A percentile compares a stretch with the other conserved stretches of the same genome.
phyloP scores from a whole-genome alignment of 2,329 filamentous ascomycete genomes.

The Onygenales sp. region DNA sequence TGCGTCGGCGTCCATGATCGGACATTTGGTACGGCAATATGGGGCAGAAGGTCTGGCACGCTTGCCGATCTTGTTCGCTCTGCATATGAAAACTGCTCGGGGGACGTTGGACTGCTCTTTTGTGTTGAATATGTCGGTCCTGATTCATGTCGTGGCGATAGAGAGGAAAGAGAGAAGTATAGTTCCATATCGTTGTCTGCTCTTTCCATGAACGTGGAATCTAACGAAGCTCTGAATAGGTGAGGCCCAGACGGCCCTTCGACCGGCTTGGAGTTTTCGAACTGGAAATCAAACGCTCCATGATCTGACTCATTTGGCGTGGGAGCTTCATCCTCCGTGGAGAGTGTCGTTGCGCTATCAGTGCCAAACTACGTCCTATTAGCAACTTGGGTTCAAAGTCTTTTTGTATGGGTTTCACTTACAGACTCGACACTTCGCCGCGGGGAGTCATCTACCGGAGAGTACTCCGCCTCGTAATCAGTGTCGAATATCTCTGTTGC shows the following conservation, averaged over 20 bases:
- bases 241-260: slow-evolving; percentile 83
- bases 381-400: neutral
- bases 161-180: slow-evolving; percentile 9
- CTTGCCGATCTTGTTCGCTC: slow-evolving; percentile 48
- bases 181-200: slow-evolving; percentile 7
- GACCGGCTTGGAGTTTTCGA: slow-evolving; percentile 49
- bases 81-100: slow-evolving; percentile 7
- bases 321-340: slow-evolving; percentile 72
- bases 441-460: slow-evolving; percentile 32
- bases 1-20: slow-evolving; percentile 23
- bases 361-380: slow-evolving; percentile 16
- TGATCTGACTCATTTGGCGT: slow-evolving; percentile 63
- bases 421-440: slow-evolving; percentile 42
- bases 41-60: slow-evolving; percentile 16
- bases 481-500: slow-evolving; percentile 28
- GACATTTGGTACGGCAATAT: slow-evolving; percentile 21
- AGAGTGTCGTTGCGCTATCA: slow-evolving; percentile 75
- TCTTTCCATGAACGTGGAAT: slow-evolving; percentile 11
- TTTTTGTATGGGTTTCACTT: slow-evolving; percentile 4
- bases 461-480: slow-evolving; percentile 37
- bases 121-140: slow-evolving; percentile 34
- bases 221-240: slow-evolving; percentile 59
- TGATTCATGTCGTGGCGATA: slow-evolving; percentile 15
- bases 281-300: slow-evolving; percentile 51
- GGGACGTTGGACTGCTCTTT: neutral